Evolutionary conservation across 306 rosid species (phyloP), one percentile per base, ranked within the genome.

Genomic region (Spatholobus suberectus): DNA sequence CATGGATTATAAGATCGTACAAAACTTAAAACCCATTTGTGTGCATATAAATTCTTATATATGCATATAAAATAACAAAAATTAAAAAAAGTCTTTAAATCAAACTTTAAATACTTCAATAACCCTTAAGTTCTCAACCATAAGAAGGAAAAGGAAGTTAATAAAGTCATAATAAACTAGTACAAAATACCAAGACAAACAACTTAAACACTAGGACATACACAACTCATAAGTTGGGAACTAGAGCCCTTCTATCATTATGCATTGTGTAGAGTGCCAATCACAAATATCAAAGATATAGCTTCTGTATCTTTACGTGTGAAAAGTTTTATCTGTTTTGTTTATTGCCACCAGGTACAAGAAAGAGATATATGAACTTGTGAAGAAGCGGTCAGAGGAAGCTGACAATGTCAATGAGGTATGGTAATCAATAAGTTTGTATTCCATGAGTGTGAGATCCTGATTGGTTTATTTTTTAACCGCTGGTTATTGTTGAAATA

Each of bases 331-430:
- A 12, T 21, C n/a, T 80, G 79, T 17, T 82, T 15, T 44, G 4
- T 73, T 82, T 87, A 24, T 78, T 75, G 34, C 58, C 46, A 55
- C 73, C 88, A 93, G 99, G 82, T 87, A 90, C 90, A 96, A 94
- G 87, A 93, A 91, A 89, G 86, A 92, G 85, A 87, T 96, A 85
- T 91, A 85, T 21, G 95, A 96, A 54, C 91, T 91, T 54, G 88
- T 92, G 79, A 92, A 87, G 85, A 91, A 92, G 87, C 93, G 87
- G 81, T 59, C 93, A n/a, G 94, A 91, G 85, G 97, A 94, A 73
- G 90, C 70, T 51, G 99, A 92, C 70, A 80, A 90, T 83, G 83
- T 73, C 72, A 83, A 77, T 81, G 97, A 90, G 97, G 98, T 63
- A 63, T 32, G 62, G 5, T 93, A 90, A 88, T 83, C 32, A 46